Conservation (phyloP, 345 rosid species). For the Populus euphratica region DNA sequence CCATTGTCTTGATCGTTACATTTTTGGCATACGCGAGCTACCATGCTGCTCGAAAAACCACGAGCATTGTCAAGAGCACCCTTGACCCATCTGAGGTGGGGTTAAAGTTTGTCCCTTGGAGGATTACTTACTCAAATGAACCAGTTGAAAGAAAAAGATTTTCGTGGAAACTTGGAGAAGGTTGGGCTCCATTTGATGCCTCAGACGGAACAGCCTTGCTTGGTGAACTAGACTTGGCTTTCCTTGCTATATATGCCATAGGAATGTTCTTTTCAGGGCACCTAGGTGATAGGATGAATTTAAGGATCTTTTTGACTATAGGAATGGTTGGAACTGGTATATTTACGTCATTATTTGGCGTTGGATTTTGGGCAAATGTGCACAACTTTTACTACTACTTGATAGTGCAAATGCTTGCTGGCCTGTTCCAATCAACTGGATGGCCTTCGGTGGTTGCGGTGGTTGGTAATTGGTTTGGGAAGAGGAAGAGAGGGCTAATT, state of each 20-base stretch:
- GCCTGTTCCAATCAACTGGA: slow-evolving; percentile 89
- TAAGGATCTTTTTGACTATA: slow-evolving; percentile 68
- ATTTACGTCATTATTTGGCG: slow-evolving; percentile 75
- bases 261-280: slow-evolving; percentile 94
- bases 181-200: slow-evolving; percentile 88
- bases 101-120: slow-evolving; percentile 38
- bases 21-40: slow-evolving; percentile 76
- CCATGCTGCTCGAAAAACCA: slow-evolving; percentile 83
- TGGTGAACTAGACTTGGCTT: slow-evolving; percentile 85
- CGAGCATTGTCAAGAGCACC: slow-evolving; percentile 84
- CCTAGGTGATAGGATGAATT: slow-evolving; percentile 79
- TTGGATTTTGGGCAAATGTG: slow-evolving; percentile 70
- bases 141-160: slow-evolving; percentile 28
- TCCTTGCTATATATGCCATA: slow-evolving; percentile 67
- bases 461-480: slow-evolving; percentile 91
- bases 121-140: slow-evolving; percentile 13
- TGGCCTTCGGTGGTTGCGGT: slow-evolving; percentile 99
- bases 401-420: slow-evolving; percentile 66
- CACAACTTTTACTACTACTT: slow-evolving; percentile 73
- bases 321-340: slow-evolving; percentile 93
- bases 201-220: slow-evolving; percentile 68
- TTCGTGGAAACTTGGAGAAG: slow-evolving; percentile 42
- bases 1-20: slow-evolving; percentile 75
- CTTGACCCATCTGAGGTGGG: slow-evolving; percentile 66
- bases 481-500: slow-evolving; percentile 83